These are phyloP conservation scores for Oryza nivara DNA, from an alignment of 176 grass and related monocot genomes.

Conservation along the genomic window DNA sequence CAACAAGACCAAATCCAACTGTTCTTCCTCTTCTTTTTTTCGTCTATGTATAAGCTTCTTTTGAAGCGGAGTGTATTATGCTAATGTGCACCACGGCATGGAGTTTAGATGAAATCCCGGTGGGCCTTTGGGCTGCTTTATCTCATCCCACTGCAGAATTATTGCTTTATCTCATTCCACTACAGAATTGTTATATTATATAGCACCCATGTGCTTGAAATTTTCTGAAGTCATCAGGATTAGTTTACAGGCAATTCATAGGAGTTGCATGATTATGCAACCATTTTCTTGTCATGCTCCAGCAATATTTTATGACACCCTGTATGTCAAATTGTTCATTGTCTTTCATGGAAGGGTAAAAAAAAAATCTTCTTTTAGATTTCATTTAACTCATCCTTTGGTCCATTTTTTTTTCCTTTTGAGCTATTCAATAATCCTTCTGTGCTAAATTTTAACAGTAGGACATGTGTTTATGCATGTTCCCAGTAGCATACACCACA, in stretches of 20 bases:
- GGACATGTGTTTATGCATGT: not conserved
- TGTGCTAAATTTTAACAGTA: slow-evolving; percentile 3
- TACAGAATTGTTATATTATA: not conserved
- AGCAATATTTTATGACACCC: not conserved
- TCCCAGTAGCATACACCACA: not conserved
- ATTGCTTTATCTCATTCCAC: too few relatives aligned
- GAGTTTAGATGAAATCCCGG: too few relatives aligned
- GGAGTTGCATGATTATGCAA: not conserved
- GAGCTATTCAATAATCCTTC: not conserved
- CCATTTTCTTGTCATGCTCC: not conserved
- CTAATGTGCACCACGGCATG: too few relatives aligned
- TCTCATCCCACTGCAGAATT: too few relatives aligned
- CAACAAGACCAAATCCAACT: too few relatives aligned
- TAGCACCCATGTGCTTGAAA: not conserved
- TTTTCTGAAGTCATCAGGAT: not conserved
- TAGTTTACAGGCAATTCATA: not conserved
- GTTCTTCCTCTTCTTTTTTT: too few relatives aligned
- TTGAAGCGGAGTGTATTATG: too few relatives aligned
- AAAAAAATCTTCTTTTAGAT: not conserved
- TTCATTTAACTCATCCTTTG: not conserved
- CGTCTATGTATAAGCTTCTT: too few relatives aligned
- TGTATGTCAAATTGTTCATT: slow-evolving; percentile 14
- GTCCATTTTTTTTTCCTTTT: not conserved
- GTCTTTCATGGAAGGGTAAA: not conserved
- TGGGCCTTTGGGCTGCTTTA: too few relatives aligned